A percentile compares a stretch with the other conserved stretches of the same genome.
Conservation (phyloP, 2,329 filamentous ascomycete genomes). For the Escovopsis weberi region DNA sequence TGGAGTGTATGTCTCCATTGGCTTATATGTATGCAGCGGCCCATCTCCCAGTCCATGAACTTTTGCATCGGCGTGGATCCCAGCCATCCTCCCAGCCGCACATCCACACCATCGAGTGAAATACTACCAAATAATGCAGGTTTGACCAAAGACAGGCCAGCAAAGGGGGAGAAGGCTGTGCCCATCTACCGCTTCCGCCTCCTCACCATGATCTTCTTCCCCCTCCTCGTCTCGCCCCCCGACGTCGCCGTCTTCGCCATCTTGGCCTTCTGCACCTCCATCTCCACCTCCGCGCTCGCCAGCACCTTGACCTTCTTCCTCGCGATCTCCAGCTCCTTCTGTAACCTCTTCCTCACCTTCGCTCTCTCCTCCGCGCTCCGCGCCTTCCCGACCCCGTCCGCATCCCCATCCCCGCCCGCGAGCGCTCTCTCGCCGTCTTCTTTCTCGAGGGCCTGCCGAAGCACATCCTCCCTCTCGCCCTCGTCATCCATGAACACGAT, state of each 20-base stretch:
- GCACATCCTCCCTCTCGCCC: conserved; percentile 19
- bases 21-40: no score
- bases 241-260: conserved; percentile 52
- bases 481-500: conserved; percentile 36
- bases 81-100: no score
- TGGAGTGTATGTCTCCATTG: no score
- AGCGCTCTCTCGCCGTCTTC: conserved; percentile 16
- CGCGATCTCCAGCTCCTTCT: conserved; percentile 32
- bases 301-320: conserved; percentile 40
- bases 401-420: conserved; percentile 10
- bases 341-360: conserved; percentile 30
- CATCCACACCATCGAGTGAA: no score
- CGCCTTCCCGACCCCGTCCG: conserved; percentile 14
- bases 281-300: conserved; percentile 38
- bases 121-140: no score
- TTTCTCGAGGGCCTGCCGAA: conserved; percentile 17
- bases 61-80: no score
- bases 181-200: conserved; percentile 41
- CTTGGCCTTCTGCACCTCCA: conserved; percentile 44
- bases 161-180: no score
- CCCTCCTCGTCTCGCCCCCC: conserved; percentile 42
- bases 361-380: conserved; percentile 16
- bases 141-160: no score
- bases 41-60: no score
- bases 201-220: conserved; percentile 48